Evolutionary conservation across 2,329 filamentous ascomycete species (phyloP).

Genomic region (Trichoderma oligosporum): DNA sequence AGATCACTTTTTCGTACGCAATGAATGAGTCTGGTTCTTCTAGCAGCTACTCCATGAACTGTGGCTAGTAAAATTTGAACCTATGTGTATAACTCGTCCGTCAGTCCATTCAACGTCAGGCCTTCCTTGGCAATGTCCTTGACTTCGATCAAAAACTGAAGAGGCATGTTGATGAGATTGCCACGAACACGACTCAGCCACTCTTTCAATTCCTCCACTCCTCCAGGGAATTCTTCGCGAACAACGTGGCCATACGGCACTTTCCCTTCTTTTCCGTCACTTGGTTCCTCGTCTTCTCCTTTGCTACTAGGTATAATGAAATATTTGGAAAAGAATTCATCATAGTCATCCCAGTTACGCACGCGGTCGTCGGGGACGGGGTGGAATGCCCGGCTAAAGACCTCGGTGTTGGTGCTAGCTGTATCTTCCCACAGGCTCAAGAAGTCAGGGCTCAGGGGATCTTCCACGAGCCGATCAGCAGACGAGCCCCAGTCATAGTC

Average conservation of each 20-base stretch:
- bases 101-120: conserved; percentile 66
- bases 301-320: conserved; percentile 57
- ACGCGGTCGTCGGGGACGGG: conserved; percentile 67
- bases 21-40: too few species aligned
- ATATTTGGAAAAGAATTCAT: conserved; percentile 63
- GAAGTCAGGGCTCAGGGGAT: conserved; percentile 69
- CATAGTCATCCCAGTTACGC: conserved; percentile 68
- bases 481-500: conserved; percentile 67
- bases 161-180: conserved; percentile 82
- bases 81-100: conserved; percentile 66
- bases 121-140: conserved; percentile 85
- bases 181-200: conserved; percentile 64
- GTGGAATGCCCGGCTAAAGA: conserved; percentile 80
- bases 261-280: conserved; percentile 44
- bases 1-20: too few species aligned
- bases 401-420: conserved; percentile 73
- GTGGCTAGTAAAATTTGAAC: neutral
- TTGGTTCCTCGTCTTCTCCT: conserved; percentile 42
- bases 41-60: neutral
- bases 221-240: conserved; percentile 69
- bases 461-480: conserved; percentile 64
- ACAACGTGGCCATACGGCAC: conserved; percentile 88
- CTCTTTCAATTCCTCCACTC: conserved; percentile 69
- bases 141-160: conserved; percentile 76
- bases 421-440: conserved; percentile 67